Evolutionary conservation across 305 asterid species (phyloP).

Genomic region (Striga hermonthica): DNA sequence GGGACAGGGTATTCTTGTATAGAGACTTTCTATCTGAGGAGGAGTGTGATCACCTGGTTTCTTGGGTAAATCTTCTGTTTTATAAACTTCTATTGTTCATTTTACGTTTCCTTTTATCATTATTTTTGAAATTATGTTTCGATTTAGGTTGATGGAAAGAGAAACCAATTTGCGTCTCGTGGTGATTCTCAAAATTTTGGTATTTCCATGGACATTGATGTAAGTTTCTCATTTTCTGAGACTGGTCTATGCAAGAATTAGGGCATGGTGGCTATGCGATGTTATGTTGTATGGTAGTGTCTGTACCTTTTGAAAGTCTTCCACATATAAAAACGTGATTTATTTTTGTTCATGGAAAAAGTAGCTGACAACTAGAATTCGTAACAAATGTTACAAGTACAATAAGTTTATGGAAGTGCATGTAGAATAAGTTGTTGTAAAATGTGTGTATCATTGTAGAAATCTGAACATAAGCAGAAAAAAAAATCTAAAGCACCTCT

Average conservation of each 20-base stretch:
- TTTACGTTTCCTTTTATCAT: constrained; percentile 20
- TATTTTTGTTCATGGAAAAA: neutral
- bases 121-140: constrained; percentile 24
- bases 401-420: too few relatives aligned
- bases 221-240: neutral
- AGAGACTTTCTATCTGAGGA: constrained; percentile 60
- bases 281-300: neutral
- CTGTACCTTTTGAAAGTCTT: neutral
- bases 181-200: constrained; percentile 31
- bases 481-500: neutral
- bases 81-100: constrained; percentile 11
- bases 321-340: neutral
- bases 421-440: too few relatives aligned
- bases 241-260: too few relatives aligned
- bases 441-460: too few relatives aligned
- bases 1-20: constrained; percentile 75
- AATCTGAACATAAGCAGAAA: neutral
- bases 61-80: constrained; percentile 44
- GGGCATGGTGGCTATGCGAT: too few relatives aligned
- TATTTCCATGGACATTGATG: constrained; percentile 29
- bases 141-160: constrained; percentile 40
- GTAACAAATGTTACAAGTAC: too few relatives aligned
- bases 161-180: constrained; percentile 25
- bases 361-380: neutral
- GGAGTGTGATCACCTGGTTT: constrained; percentile 71